Conservation (phyloP, 2,329 filamentous ascomycete genomes). For the Tolypocladium pustulatum region DNA sequence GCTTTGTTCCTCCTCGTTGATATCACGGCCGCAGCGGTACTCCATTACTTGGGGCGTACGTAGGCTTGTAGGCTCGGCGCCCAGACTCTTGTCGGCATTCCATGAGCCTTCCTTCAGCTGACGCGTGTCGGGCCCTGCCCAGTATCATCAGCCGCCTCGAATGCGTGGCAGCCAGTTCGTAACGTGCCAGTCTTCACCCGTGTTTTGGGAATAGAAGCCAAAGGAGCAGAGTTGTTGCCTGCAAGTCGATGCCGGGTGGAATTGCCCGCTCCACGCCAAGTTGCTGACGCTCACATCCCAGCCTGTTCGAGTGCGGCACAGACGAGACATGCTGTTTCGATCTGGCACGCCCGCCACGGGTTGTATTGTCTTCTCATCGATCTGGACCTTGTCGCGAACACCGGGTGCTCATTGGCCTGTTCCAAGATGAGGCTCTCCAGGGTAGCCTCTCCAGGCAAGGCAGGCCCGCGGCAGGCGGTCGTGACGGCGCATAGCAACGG, state of each 20-base stretch:
- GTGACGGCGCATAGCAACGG: slow-evolving; percentile 16
- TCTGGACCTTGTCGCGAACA: background rate
- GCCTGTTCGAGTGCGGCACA: background rate
- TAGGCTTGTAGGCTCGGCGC: too few species aligned
- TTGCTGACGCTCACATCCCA: background rate
- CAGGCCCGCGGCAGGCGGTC: background rate
- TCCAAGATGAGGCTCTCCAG: background rate
- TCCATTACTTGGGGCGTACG: too few species aligned
- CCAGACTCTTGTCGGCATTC: background rate
- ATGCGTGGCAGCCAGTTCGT: background rate
- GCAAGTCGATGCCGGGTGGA: too few species aligned
- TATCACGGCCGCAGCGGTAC: background rate
- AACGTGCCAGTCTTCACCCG: background rate
- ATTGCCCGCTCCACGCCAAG: background rate
- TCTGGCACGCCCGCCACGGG: background rate
- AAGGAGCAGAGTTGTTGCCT: background rate
- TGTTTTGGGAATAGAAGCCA: background rate
- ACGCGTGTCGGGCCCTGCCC: background rate
- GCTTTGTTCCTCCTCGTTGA: background rate
- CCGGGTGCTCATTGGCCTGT: background rate
- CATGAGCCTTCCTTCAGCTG: background rate
- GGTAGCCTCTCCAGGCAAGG: background rate
- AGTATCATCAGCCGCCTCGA: background rate
- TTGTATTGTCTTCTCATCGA: background rate
- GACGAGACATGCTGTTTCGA: background rate